Evolutionary conservation across 805 yeast genomes (phyloP).

Genomic region (Cephaloascus fragrans): DNA sequence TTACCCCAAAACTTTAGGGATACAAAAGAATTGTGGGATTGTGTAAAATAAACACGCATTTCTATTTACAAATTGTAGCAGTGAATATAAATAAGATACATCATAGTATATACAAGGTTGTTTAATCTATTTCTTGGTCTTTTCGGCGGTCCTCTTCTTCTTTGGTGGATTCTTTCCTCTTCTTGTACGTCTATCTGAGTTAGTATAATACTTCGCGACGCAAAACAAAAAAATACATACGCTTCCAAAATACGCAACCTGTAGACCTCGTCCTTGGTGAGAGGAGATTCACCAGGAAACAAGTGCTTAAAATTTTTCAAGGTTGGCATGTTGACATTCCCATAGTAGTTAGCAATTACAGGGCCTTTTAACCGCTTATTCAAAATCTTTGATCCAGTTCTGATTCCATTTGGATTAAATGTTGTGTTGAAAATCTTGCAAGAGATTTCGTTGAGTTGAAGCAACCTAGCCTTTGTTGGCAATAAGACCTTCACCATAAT

Average conservation of each 20-base stretch:
- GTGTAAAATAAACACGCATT: neutral
- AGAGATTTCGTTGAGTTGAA: conserved; percentile 47
- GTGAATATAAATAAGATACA: no score
- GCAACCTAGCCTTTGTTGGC: conserved; percentile 37
- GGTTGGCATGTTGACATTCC: conserved; percentile 60
- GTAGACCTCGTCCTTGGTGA: conserved; percentile 63
- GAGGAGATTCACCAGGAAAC: conserved; percentile 36
- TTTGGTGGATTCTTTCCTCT: conserved; percentile 87
- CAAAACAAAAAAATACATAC: neutral
- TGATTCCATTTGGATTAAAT: conserved; percentile 53
- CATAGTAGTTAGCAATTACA: conserved; percentile 60
- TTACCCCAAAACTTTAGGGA: conserved; percentile 19
- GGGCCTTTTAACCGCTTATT: conserved; percentile 66
- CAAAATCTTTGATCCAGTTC: conserved; percentile 69
- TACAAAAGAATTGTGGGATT: conserved; percentile 16
- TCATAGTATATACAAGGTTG: no score
- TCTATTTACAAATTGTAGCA: no score
- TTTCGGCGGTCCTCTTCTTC: conserved; percentile 48
- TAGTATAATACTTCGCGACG: neutral
- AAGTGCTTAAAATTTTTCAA: conserved; percentile 48
- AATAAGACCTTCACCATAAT: neutral
- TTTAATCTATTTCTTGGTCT: no score
- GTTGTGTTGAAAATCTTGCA: conserved; percentile 61
- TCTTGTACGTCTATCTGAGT: conserved; percentile 43
- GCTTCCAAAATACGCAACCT: conserved; percentile 54